Evolutionary conservation across 108 stramenopile genomes (phyloP), one percentile per base, ranked within the genome.

Genomic region (Phaeodactylum tricornutum): DNA sequence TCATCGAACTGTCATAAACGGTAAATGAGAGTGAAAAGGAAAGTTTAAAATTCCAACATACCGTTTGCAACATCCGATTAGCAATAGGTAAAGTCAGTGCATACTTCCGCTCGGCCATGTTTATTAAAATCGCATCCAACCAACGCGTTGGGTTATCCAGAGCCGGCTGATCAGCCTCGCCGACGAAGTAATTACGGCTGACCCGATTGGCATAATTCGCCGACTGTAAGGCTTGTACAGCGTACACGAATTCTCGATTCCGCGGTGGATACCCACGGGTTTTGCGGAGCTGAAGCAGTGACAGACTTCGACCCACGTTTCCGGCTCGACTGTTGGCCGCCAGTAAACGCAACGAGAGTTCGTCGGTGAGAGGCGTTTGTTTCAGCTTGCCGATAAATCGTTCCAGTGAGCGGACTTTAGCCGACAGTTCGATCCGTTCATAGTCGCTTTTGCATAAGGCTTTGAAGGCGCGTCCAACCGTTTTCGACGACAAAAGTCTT

Each of bases 111-210:
- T 84, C 70, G 47, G 61, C 59, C 87, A 89, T 89, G 39, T 89
- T 84, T 34, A 89, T 41, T 15, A 89, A 50, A 51, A 89, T 89
- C 8, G 81, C 82, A 72, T 89, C 87, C 15, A 89, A 65, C 67
- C 80, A 89, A n/a, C 82, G 64, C 2, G 87, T 89, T 6, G 87
- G 87, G 44, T 89, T 76, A 55, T 89, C 87, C 17, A 89, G 67
- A 43, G 65, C 51, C 8, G 86, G 74, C 53, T 87, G 81, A 16
- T 77, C 47, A 6, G 66, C 51, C 42, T 87, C 85, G 28, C 58
- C 38, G 15, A 76, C 50, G 43, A 77, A 81, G 15, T 77, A 66
- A 40, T 87, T 87, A 24, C 86, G 79, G 21, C 53, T 34, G 6
- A 16, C 38, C 3, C 70, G 70, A 12, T 79, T 51, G 16, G 70